Evolutionary conservation across 1,284 basidiomycete genomes (phyloP).

Genomic region (Amylostereum areolatum): DNA sequence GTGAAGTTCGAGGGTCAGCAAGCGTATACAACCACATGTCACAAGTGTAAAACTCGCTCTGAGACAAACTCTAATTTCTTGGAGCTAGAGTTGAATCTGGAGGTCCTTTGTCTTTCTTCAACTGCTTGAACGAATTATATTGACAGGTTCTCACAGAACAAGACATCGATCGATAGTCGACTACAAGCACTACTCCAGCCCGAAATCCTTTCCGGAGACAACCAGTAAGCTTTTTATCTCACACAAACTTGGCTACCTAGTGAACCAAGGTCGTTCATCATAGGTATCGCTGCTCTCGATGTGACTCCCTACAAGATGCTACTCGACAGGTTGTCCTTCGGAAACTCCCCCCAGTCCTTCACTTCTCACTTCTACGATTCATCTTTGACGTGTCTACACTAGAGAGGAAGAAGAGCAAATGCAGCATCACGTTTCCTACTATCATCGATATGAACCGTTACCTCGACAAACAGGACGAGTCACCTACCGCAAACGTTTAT

Average conservation of each 20-base stretch:
- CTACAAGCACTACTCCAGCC: conserved; percentile 55
- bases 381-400: conserved; percentile 74
- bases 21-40: conserved; percentile 74
- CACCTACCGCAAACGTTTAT: conserved; percentile 42
- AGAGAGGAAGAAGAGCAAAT: conserved; percentile 81
- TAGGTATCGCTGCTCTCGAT: conserved; percentile 76
- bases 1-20: conserved; percentile 79
- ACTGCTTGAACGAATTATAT: conserved; percentile 2
- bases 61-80: conserved; percentile 67
- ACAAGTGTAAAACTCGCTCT: conserved; percentile 61
- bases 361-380: conserved; percentile 87
- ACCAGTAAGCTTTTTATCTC: conserved; percentile 44
- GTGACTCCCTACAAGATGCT: conserved; percentile 68
- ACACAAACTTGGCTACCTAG: too few relatives aligned
- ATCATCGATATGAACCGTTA: conserved; percentile 70
- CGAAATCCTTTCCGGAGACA: conserved; percentile 75
- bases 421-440: conserved; percentile 68
- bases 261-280: too few relatives aligned
- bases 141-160: conserved; percentile 40
- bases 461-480: conserved; percentile 25
- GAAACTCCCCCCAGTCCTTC: conserved; percentile 75
- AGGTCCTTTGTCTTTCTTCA: conserved; percentile 34
- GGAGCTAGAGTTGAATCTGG: conserved; percentile 81
- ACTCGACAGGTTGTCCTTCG: conserved; percentile 66
- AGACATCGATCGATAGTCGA: conserved; percentile 66